Evolutionary conservation across 306 rosid genomes (phyloP).

Genomic region (Dryas octopetala): DNA sequence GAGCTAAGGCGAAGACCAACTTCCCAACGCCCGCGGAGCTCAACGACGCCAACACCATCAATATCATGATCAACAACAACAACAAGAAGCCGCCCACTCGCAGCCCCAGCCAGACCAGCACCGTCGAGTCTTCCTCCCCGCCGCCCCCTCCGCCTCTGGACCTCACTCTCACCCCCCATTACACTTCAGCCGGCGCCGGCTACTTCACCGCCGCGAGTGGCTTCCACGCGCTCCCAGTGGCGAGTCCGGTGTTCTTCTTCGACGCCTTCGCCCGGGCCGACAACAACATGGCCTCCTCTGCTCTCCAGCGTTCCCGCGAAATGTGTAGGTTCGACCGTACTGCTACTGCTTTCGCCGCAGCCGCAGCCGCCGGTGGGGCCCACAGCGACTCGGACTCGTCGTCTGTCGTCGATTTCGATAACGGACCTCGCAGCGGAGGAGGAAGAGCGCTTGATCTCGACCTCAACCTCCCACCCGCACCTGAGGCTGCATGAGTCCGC

Average conservation of each 20-base stretch:
- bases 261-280: constrained; percentile 54
- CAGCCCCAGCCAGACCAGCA: constrained; percentile 22
- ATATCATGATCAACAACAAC: neutral
- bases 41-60: constrained; percentile 28
- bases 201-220: constrained; percentile 24
- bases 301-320: constrained; percentile 30
- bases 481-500: constrained; percentile 53
- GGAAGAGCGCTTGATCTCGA: constrained; percentile 52
- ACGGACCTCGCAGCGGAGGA: constrained; percentile 18
- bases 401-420: constrained; percentile 48
- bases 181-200: neutral
- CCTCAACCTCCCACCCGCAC: constrained; percentile 64
- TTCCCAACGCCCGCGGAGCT: constrained; percentile 25
- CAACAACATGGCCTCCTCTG: neutral
- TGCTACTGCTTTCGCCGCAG: neutral
- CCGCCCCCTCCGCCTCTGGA: constrained; percentile 35
- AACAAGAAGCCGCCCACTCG: neutral
- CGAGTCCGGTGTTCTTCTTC: constrained; percentile 50
- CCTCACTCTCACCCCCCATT: constrained; percentile 34
- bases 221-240: constrained; percentile 24
- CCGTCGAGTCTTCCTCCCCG: constrained; percentile 34
- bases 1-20: constrained; percentile 73
- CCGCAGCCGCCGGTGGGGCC: constrained; percentile 2
- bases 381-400: constrained; percentile 59
- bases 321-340: constrained; percentile 36